Evolutionary conservation across 2,329 filamentous ascomycete species (phyloP).

Genomic region (Ciborinia camelliae): DNA sequence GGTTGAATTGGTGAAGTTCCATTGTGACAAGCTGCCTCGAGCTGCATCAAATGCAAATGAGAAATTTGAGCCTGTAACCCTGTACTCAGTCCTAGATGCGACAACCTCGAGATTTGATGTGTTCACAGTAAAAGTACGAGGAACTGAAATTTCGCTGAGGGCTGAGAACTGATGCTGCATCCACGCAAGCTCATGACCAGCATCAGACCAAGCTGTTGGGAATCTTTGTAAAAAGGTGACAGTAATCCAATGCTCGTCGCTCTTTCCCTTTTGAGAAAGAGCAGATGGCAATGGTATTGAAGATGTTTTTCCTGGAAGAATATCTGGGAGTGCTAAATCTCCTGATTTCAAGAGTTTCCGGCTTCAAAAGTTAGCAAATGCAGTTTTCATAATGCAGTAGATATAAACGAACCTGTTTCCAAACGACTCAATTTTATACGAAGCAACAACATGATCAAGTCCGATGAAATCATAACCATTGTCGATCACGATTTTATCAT

Average conservation of each 20-base stretch:
- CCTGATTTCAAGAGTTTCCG: conserved; percentile 38
- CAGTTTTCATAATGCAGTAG: neutral
- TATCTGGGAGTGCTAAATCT: conserved; percentile 42
- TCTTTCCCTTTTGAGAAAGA: conserved; percentile 20
- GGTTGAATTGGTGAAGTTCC: conserved; percentile 38
- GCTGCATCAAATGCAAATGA: conserved; percentile 46
- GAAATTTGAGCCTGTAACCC: conserved; percentile 39
- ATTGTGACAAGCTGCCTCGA: conserved; percentile 44
- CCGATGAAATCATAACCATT: conserved; percentile 53
- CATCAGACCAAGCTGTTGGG: conserved; percentile 48
- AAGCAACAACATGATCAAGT: conserved; percentile 48
- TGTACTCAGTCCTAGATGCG: conserved; percentile 30
- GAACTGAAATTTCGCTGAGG: conserved; percentile 6
- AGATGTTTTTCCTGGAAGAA: conserved; percentile 36
- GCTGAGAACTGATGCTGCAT: conserved; percentile 40
- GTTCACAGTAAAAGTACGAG: conserved; percentile 26
- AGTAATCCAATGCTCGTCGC: conserved; percentile 18
- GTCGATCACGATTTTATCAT: conserved; percentile 39
- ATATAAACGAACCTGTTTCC: conserved; percentile 41
- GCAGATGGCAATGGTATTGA: neutral
- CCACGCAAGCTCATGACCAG: conserved; percentile 55
- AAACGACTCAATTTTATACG: conserved; percentile 46
- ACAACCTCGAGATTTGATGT: conserved; percentile 17
- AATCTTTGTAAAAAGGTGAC: conserved; percentile 42
- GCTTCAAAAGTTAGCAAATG: conserved; percentile 25